These are phyloP conservation scores for Rhinocladiella mackenziei DNA, from an alignment of 2,329 filamentous ascomycete genomes.

Conservation along the genomic window DNA sequence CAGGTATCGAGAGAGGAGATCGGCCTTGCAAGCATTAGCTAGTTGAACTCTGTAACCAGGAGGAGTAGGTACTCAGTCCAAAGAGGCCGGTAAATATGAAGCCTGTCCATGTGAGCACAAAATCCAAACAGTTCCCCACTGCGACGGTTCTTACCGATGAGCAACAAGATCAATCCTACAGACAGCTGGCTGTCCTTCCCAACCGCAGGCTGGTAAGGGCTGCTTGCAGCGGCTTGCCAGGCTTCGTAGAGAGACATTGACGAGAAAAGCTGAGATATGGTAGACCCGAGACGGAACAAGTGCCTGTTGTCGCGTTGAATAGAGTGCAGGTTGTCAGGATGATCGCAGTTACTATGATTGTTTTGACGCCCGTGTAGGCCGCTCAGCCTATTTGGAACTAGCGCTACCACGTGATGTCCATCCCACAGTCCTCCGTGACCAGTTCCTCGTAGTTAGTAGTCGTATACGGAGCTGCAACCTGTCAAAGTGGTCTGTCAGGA, in stretches of 20 bases:
- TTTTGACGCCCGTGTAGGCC: too few relatives aligned
- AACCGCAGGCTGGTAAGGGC: slow-evolving; percentile 75
- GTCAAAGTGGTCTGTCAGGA: too few relatives aligned
- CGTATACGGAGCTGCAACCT: too few relatives aligned
- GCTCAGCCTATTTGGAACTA: too few relatives aligned
- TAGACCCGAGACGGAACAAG: neutral
- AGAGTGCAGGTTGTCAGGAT: neutral
- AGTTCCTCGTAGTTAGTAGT: too few relatives aligned
- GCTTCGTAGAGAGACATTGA: slow-evolving; percentile 72
- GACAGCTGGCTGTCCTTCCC: slow-evolving; percentile 80
- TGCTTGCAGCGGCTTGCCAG: slow-evolving; percentile 88
- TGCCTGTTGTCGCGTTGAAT: neutral
- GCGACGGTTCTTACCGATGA: slow-evolving; percentile 55
- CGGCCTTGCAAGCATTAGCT: slow-evolving; percentile 58
- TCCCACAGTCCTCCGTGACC: too few relatives aligned
- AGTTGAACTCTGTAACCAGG: neutral
- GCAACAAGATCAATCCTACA: slow-evolving; percentile 71
- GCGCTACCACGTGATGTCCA: too few relatives aligned
- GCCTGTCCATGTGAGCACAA: slow-evolving; percentile 39
- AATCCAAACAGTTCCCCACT: neutral
- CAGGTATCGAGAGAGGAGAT: slow-evolving; percentile 68
- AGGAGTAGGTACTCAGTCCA: slow-evolving; percentile 66
- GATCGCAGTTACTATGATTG: too few relatives aligned
- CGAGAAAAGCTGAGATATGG: neutral
- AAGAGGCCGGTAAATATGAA: slow-evolving; percentile 73